Evolutionary conservation across 805 yeast genomes (phyloP), one percentile per base, ranked within the genome.

Genomic region (Grigorovia yakushimaensis): DNA sequence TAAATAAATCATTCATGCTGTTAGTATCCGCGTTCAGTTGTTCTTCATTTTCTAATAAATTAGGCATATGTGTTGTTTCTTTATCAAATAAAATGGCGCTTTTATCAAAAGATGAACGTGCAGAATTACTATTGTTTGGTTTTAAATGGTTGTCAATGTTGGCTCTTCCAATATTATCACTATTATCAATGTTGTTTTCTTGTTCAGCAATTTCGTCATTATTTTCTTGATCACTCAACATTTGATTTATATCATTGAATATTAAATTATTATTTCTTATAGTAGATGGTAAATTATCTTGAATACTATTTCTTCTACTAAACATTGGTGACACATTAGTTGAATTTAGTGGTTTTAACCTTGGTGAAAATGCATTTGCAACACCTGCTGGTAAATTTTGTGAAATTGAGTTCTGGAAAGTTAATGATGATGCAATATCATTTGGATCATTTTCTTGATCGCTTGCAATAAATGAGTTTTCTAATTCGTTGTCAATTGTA

Each of bases 341-440:
- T 1, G 44, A 17, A 24, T 39, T 35, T 6, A 42, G 8, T 2
- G 61, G 57, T 37, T 49, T 55, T 5, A 66, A 58, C 24, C 61
- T 57, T n/a, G 67, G 61, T 1, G 68, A 61, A 19, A 47, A 45
- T 9, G 48, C n/a, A 46, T 63, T 59, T 41, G 62, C 45, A 1
- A 68, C 56, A 6, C 66, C 49, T 4, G 55, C 56, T 11, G 72
- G 71, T 55, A 68, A 56, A 40, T 58, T 55, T 20, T 47, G 52
- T 5, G 46, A n/a, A 18, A 21, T 36, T 6, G 64, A 56, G 36
- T 49, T 42, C n/a, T 47, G 49, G 42, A 53, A 51, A 30, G 49
- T 52, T 27, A 52, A 54, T 22, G 42, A 47, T 2, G 59, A 52
- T 2, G 56, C 56, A 36, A 54, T 50, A 45, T 55, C 59, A 21